Evolutionary conservation across 2,329 filamentous ascomycete genomes (phyloP).

Genomic region (Cercospora brassicicola): DNA sequence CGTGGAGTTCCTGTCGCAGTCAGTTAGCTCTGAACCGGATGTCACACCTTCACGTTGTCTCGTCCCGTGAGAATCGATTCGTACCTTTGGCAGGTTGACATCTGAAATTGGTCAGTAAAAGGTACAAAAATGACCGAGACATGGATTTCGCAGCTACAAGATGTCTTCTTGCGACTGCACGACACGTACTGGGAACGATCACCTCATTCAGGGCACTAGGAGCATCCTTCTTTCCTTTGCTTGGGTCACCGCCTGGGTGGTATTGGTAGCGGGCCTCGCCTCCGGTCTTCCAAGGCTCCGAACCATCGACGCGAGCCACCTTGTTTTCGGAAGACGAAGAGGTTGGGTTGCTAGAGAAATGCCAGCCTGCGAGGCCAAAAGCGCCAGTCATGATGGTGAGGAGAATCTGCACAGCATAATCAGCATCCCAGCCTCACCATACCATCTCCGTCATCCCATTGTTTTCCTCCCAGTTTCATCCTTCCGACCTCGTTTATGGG

Average conservation of each 20-base stretch:
- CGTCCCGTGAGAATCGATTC: constrained; percentile 27
- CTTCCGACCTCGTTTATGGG: background rate
- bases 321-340: constrained; percentile 75
- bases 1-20: constrained; percentile 72
- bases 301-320: constrained; percentile 70
- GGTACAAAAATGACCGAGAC: no score
- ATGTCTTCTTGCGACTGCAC: no score
- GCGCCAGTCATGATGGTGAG: constrained; percentile 86
- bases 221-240: constrained; percentile 75
- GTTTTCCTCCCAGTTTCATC: background rate
- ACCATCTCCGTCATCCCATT: background rate
- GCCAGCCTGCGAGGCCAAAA: constrained; percentile 85
- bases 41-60: background rate
- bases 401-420: constrained; percentile 65
- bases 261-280: constrained; percentile 63
- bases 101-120: background rate
- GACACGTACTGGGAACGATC: constrained; percentile 71
- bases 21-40: background rate
- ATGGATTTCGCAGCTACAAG: no score
- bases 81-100: constrained; percentile 85
- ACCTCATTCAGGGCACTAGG: constrained; percentile 94
- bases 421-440: background rate
- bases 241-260: constrained; percentile 77
- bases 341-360: constrained; percentile 84
- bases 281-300: constrained; percentile 88